These are phyloP conservation scores for Trichoderma gracile DNA, from an alignment of 2,329 filamentous ascomycete genomes.

Conservation along the genomic window DNA sequence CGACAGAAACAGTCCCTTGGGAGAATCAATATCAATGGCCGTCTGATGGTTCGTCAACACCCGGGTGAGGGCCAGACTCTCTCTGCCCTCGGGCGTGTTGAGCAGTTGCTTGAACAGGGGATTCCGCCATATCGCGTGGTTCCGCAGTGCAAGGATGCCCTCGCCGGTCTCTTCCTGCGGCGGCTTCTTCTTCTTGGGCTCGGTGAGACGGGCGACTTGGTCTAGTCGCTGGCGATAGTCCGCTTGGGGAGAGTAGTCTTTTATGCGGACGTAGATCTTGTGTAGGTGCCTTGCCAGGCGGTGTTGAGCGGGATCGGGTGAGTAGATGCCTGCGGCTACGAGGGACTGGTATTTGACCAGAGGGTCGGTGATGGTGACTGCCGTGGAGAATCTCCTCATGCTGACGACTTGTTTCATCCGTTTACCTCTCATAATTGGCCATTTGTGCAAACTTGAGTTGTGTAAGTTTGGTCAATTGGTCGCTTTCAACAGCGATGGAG, in stretches of 20 bases:
- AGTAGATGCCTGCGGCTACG: constrained; percentile 64
- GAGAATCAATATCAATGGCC: constrained; percentile 70
- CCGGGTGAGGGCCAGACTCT: constrained; percentile 65
- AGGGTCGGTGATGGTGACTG: constrained; percentile 67
- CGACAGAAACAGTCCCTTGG: constrained; percentile 73
- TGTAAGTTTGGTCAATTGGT: not conserved
- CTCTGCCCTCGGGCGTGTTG: constrained; percentile 54
- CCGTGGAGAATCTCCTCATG: constrained; percentile 46
- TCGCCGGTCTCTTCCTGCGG: constrained; percentile 37
- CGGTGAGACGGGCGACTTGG: constrained; percentile 55
- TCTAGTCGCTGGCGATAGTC: constrained; percentile 69
- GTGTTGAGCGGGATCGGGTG: constrained; percentile 71
- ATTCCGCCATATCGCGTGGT: constrained; percentile 59
- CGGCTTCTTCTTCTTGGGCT: constrained; percentile 30
- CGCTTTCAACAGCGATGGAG: no score
- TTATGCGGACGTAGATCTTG: constrained; percentile 72
- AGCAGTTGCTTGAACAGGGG: constrained; percentile 62
- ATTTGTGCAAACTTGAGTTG: not conserved
- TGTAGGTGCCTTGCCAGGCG: constrained; percentile 74
- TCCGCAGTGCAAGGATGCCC: constrained; percentile 49
- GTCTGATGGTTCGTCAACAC: constrained; percentile 71
- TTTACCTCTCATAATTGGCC: not conserved
- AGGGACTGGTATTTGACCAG: constrained; percentile 74
- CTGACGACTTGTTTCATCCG: not conserved
- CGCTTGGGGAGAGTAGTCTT: constrained; percentile 72